Evolutionary conservation across 768 basidiomycete genomes (phyloP).

Genomic region (Lentinula guzmanii): DNA sequence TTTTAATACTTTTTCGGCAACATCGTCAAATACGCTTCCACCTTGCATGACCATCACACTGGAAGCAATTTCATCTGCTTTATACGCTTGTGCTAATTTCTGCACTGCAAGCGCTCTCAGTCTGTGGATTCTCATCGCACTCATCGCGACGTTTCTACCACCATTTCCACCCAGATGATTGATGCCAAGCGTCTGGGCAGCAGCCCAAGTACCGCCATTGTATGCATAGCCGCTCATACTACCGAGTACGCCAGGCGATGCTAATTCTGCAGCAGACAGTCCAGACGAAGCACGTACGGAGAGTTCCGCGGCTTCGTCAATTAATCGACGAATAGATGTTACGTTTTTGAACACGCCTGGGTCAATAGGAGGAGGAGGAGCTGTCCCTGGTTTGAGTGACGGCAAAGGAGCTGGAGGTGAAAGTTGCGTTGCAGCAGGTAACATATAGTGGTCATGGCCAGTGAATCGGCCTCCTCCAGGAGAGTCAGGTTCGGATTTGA

Average conservation of each 20-base stretch:
- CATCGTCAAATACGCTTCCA: slow-evolving; percentile 85
- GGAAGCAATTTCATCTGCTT: slow-evolving; percentile 84
- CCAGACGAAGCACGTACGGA: slow-evolving; percentile 86
- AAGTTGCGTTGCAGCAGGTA: slow-evolving; percentile 23
- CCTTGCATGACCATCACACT: slow-evolving; percentile 96
- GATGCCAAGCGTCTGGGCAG: slow-evolving; percentile 59
- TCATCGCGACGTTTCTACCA: slow-evolving; percentile 72
- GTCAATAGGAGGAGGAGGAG: slow-evolving; percentile 82
- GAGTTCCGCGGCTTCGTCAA: slow-evolving; percentile 86
- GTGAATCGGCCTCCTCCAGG: slow-evolving; percentile 17
- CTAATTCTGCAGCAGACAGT: slow-evolving; percentile 67
- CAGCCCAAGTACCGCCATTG: slow-evolving; percentile 50
- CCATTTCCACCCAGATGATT: slow-evolving; percentile 45
- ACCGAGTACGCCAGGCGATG: slow-evolving; percentile 25
- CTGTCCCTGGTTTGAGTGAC: slow-evolving; percentile 53
- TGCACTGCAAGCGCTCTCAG: slow-evolving; percentile 79
- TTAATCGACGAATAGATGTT: slow-evolving; percentile 66
- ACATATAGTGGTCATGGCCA: neutral
- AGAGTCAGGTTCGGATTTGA: slow-evolving; percentile 42
- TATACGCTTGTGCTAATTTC: slow-evolving; percentile 82
- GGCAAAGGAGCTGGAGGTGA: slow-evolving; percentile 45
- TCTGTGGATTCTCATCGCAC: slow-evolving; percentile 76
- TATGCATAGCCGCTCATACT: slow-evolving; percentile 27
- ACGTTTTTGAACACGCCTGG: slow-evolving; percentile 82
- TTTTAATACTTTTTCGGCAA: slow-evolving; percentile 83